Base-by-base conservation (phyloP, 2,329 filamentous ascomycete genomes). In the Trichoderma afroharzianum region DNA sequence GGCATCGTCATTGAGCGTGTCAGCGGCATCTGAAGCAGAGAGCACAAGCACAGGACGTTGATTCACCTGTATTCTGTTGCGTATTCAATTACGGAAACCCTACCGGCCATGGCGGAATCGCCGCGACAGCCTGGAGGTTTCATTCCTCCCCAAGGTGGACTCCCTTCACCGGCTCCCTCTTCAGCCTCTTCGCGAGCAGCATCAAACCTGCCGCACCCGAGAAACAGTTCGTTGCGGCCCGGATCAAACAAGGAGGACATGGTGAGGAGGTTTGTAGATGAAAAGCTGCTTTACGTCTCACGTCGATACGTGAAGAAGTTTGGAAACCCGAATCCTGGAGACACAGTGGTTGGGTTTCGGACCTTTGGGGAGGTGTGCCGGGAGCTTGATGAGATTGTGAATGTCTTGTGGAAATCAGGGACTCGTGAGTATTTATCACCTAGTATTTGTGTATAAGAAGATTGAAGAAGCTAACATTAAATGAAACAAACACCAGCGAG, bases 401-500 rank as follows among this genome's bases (percentile, higher is more conserved):
- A 97, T 79, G 87, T 97, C 8, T 82, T 97, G 6, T 98, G 95
- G 95, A 87, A 93, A 26, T 93, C 91, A 33, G 93, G 92, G 11
- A 97, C 95, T 26, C 94, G 94, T 94, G 85, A 79, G 93, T 80
- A 21, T 61, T 12, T 6, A 7, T 2, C 18, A 4, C 7, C 1
- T 8, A 39, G 3, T 3, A 43, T 43, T 4, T 43, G 1, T 18
- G 3, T 43, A 43, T 8, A 43, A 43, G 7, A 43, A 0, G 15
- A 9, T 43, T 43, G 36, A 18, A 43, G 2, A 43, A 2, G 39
- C 67, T 74, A 12, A 74, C 28, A 2, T 28, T 2, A 6, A 5
- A 32, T 6, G 9, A 59, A 32, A 12, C 18, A 59, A 32, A 12
- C 18, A n/a, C 6, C 74, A 95, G 92, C 93, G 21, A 88, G 88